Conservation (phyloP, 768 basidiomycete genomes). For the Xerocomellus intermedius region DNA sequence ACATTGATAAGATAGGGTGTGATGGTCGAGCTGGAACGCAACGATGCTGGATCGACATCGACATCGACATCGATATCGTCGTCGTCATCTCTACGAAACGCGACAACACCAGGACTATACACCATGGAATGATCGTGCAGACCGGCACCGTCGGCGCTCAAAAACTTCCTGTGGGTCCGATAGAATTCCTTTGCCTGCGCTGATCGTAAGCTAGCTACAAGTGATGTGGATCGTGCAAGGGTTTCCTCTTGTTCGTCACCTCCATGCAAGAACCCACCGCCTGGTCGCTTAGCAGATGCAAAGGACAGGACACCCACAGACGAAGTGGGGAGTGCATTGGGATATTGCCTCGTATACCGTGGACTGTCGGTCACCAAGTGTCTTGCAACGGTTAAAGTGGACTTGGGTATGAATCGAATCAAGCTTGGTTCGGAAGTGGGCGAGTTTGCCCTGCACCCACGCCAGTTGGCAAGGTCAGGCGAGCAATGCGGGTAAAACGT, state of each 20-base stretch:
- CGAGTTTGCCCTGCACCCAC: constrained; percentile 13
- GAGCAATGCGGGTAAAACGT: constrained; percentile 42
- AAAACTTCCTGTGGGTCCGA: constrained; percentile 36
- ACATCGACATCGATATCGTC: constrained; percentile 20
- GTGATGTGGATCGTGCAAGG: constrained; percentile 40
- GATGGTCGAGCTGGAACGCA: constrained; percentile 29
- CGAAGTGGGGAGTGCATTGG: constrained; percentile 23
- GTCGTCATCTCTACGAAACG: constrained; percentile 40
- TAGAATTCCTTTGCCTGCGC: constrained; percentile 40
- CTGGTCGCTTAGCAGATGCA: constrained; percentile 43
- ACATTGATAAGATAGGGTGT: constrained; percentile 40
- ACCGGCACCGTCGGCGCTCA: constrained; percentile 38
- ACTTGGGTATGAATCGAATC: constrained; percentile 31
- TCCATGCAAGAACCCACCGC: constrained; percentile 44
- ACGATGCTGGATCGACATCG: constrained; percentile 9
- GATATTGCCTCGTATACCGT: constrained; percentile 9
- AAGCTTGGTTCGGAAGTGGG: constrained; percentile 11
- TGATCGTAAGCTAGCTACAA: constrained; percentile 38
- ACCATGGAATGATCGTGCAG: constrained; percentile 49
- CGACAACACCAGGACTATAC: constrained; percentile 43
- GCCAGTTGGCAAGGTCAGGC: constrained; percentile 36
- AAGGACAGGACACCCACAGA: constrained; percentile 42
- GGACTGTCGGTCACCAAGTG: constrained; percentile 18
- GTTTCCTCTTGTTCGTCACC: constrained; percentile 47
- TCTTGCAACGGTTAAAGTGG: constrained; percentile 35